Base-by-base conservation (phyloP, 2,329 filamentous ascomycete genomes). In the Herpotrichia juniperi region DNA sequence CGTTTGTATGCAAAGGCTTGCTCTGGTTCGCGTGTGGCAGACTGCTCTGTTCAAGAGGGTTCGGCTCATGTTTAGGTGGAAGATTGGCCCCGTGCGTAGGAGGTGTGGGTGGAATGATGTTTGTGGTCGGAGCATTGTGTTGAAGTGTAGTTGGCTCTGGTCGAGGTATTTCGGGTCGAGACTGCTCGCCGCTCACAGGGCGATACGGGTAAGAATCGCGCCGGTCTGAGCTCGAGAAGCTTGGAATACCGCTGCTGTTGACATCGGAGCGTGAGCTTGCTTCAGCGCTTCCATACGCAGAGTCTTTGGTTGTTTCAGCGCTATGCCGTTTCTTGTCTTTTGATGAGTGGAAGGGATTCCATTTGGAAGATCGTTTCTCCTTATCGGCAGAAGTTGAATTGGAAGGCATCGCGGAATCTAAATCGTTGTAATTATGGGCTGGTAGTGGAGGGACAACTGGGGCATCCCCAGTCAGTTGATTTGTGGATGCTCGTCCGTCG, bases 331-430 rank as follows among this genome's bases (percentile, higher is more conserved):
- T 58, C 51, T 71, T 71, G 21, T 51, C 34, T 42, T 50, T 45
- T 10, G 21, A 5, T 14, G 65, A 66, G 42, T 72, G 68, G 49
- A 72, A 73, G 2, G 67, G 67, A 22, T 71, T 72, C 62, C 67
- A 73, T 57, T 69, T 71, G 8, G 70, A 73, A n/a, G n/a, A 8
- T 30, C 61, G 66, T 60, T 72, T 73, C 31, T 72, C 69, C 45
- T 71, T 71, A 8, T 69, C 67, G 16, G 61, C 42, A 8, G 64
- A 52, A 39, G 57, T 53, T 32, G 53, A 62, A 32, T 62, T 60
- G 8, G 62, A 51, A 40, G 57, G 48, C 59, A 57, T 57, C 6
- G 42, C 30, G 14, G 47, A 45, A 22, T 43, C 35, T 12, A 51
- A 26, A n/a, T 24, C 21, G 50, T 31, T 44, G 24, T 40, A 35